Evolutionary conservation across 2,329 filamentous ascomycete genomes (phyloP), one percentile per base, ranked within the genome.

Genomic region (Monosporascus sp.): DNA sequence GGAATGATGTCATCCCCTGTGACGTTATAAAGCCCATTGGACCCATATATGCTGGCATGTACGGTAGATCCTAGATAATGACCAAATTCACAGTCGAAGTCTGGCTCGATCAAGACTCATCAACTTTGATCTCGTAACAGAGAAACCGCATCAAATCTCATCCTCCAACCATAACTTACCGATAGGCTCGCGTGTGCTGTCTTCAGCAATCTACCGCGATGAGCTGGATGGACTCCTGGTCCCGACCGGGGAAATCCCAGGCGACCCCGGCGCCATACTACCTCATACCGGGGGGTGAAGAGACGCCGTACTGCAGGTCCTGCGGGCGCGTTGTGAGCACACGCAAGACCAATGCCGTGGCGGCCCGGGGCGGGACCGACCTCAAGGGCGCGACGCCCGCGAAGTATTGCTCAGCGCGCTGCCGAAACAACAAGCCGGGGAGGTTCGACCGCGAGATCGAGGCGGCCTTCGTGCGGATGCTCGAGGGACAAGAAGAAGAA

Each of bases 321-420:
- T 85, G 81, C 58, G 81, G 82, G 1, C 72, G 81, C 41, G 73
- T 81, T 2, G 82, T 83, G 39, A 74, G 76, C 57, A 64, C 61
- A 7, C 63, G 67, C 27, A 67, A 62, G 46, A 59, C 67, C 43
- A 66, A 61, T 62, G 5, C 69, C 62, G 36, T 60, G 58, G 65
- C n/a, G 3, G 22, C 39, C 17, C 8, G 3, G 8, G 0, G 18
- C n/a, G 47, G 27, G 17, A 5, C 2, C 9, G 20, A 4, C 18
- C 11, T 20, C 18, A 18, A 43, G n/a, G 18, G 18, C 31, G 4
- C 31, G 31, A 43, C n/a, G 9, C 39, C 39, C 8, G 3, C 39
- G 35, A 83, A 81, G 56, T 85, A 83, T 69, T 85, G 82, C 67
- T 85, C 81, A 0, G 70, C 75, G 46, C 70, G 77, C 38, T 85